These are phyloP conservation scores for Ceratocystis ficicola DNA, from an alignment of 2,329 filamentous ascomycete genomes.

Conservation along the genomic window DNA sequence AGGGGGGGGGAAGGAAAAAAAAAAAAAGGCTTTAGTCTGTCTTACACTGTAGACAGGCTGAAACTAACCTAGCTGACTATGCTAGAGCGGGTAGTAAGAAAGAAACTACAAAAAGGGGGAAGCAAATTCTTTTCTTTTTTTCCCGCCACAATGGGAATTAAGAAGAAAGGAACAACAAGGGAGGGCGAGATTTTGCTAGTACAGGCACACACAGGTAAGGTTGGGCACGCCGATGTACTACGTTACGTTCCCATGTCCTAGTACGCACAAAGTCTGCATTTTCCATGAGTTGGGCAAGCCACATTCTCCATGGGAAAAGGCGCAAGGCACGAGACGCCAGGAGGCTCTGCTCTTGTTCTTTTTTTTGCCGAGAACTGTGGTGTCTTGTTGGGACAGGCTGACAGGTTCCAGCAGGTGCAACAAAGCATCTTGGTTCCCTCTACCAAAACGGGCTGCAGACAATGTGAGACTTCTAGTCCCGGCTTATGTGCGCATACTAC, in stretches of 20 bases:
- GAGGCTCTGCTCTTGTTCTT: conserved; percentile 1
- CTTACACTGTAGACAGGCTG: neutral
- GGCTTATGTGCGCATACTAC: too few species aligned
- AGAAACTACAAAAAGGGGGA: neutral
- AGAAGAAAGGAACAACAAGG: neutral
- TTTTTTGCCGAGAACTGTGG: neutral
- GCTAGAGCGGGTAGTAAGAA: neutral
- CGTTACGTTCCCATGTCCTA: neutral
- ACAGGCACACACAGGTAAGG: neutral
- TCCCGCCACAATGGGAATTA: neutral
- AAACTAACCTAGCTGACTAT: neutral
- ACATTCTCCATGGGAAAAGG: neutral
- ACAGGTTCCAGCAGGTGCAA: neutral
- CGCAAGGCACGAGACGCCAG: neutral
- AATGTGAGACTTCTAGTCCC: too few species aligned
- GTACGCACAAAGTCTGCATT: neutral
- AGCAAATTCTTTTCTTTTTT: neutral
- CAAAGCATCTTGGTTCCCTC: neutral
- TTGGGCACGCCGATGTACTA: neutral
- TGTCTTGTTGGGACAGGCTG: neutral
- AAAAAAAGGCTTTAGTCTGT: neutral
- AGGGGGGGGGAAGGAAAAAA: neutral
- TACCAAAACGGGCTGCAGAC: neutral
- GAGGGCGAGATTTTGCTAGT: neutral
- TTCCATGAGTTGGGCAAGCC: neutral